These are phyloP conservation scores for Inonotus hispidus DNA, from an alignment of 1,284 basidiomycete genomes.

Conservation along the genomic window DNA sequence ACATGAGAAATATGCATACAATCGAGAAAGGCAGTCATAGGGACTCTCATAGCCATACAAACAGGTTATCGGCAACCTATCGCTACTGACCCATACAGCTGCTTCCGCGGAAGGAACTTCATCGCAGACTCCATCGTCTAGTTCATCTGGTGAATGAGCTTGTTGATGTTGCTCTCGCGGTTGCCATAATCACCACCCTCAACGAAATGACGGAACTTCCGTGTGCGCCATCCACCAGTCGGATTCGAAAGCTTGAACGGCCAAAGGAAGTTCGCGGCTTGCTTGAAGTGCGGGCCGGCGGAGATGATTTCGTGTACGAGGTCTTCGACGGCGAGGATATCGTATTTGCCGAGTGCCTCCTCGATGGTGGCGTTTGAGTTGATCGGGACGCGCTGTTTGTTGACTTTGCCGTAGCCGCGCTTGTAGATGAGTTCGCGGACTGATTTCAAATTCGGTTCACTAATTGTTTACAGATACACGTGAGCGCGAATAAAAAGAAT, in stretches of 20 bases:
- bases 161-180: conserved; percentile 95
- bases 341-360: conserved; percentile 86
- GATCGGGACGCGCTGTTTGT: conserved; percentile 97
- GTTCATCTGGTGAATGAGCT: conserved; percentile 97
- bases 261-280: conserved; percentile 96
- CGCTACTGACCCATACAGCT: not conserved
- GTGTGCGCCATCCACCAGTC: conserved; percentile 93
- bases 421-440: conserved; percentile 99
- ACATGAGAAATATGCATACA: conserved; percentile 8
- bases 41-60: conserved; percentile 6
- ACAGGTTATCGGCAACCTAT: not conserved
- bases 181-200: conserved; percentile 96
- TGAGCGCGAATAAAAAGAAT: not conserved
- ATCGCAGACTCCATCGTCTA: conserved; percentile 30
- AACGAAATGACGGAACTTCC: conserved; percentile 95
- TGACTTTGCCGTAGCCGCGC: conserved; percentile 98
- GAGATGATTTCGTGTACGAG: conserved; percentile 97
- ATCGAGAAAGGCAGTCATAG: conserved; percentile 3
- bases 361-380: conserved; percentile 95
- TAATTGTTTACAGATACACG: too few relatives aligned
- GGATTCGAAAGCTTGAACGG: conserved; percentile 99
- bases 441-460: conserved; percentile 94
- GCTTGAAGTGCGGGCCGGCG: conserved; percentile 98
- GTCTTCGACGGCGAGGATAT: conserved; percentile 98
- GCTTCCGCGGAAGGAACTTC: not conserved